These are phyloP conservation scores for Solanum chmielewskii DNA, from an alignment of 257 asterid species.

Conservation along the genomic window DNA sequence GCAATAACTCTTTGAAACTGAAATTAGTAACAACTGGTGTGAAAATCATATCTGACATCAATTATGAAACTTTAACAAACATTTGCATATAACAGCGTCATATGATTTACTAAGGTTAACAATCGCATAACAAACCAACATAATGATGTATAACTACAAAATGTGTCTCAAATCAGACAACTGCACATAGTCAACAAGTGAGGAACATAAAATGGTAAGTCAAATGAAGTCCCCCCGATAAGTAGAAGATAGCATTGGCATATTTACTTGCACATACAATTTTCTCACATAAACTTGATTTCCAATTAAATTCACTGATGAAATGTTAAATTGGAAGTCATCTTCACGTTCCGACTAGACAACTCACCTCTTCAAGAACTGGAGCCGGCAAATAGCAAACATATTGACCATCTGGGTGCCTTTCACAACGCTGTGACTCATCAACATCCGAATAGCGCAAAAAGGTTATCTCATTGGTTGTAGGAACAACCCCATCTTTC, in stretches of 20 bases:
- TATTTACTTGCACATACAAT: neutral
- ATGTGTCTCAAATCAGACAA: neutral
- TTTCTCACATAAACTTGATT: neutral
- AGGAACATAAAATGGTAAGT: neutral
- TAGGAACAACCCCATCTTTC: constrained; percentile 90
- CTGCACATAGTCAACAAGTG: neutral
- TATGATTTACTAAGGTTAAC: neutral
- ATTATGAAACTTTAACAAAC: neutral
- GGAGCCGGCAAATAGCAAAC: constrained; percentile 93
- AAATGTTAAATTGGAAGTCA: neutral
- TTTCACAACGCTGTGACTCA: constrained; percentile 63
- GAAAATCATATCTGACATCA: neutral
- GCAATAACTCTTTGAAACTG: neutral
- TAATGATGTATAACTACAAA: neutral
- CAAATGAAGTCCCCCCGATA: neutral
- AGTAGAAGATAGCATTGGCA: neutral
- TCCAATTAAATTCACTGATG: neutral
- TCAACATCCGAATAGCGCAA: constrained; percentile 54
- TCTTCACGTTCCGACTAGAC: neutral
- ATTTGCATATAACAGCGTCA: neutral
- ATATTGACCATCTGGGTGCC: constrained; percentile 96
- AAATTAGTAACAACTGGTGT: neutral
- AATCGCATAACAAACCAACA: neutral
- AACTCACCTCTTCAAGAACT: constrained; percentile 79
- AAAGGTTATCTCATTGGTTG: constrained; percentile 95